Percentiles rank a stretch among this genome's conserved stretches.
Conservation (phyloP, 2,329 filamentous ascomycete species). For the Apiospora hydei region DNA sequence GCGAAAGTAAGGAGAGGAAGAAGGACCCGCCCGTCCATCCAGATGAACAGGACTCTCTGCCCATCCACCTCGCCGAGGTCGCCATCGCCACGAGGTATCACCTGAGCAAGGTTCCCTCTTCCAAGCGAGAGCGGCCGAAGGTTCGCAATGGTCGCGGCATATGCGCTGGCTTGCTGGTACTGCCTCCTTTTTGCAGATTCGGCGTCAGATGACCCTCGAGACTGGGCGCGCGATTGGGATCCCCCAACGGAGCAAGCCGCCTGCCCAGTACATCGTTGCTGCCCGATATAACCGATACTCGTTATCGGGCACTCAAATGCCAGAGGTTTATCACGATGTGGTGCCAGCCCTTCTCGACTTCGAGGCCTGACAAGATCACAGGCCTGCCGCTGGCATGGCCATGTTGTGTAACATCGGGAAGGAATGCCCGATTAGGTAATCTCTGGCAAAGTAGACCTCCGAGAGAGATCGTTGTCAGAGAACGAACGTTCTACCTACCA, state of each 20-base stretch:
- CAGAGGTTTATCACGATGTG: not conserved
- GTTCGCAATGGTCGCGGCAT: not conserved
- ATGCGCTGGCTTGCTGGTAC: not conserved
- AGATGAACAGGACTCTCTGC: not conserved
- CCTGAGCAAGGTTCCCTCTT: not conserved
- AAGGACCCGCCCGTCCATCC: not conserved
- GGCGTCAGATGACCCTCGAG: not conserved
- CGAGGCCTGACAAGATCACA: not conserved
- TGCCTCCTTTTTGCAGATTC: not conserved
- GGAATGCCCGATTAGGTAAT: not conserved
- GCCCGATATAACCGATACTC: not conserved
- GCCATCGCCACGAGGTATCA: not conserved
- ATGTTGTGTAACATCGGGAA: slow-evolving; percentile 1
- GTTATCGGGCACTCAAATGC: not conserved
- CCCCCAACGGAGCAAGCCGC: not conserved
- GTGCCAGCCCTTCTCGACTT: not conserved
- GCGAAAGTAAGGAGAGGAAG: not conserved
- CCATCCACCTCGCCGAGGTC: not conserved
- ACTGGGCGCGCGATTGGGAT: not conserved
- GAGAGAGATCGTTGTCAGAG: not conserved
- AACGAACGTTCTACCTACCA: not conserved
- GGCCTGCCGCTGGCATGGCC: not conserved
- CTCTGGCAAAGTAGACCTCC: not conserved
- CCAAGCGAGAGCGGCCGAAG: not conserved
- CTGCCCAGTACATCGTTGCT: not conserved